Base-by-base conservation (phyloP, 768 basidiomycete species). In the Bullera alba region DNA sequence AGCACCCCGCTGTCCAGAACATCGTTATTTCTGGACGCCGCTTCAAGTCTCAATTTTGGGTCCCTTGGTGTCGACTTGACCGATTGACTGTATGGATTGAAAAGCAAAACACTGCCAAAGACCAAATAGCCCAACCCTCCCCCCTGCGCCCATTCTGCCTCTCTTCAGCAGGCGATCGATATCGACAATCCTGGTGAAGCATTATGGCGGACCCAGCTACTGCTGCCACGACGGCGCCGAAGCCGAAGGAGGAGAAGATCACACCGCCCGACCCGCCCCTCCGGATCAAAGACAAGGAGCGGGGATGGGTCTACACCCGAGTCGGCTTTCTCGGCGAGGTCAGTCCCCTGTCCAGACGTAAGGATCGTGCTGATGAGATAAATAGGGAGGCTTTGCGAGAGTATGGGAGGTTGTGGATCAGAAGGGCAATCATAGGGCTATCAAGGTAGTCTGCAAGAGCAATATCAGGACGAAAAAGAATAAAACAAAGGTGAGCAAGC, bases 381-480 rank as follows among this genome's bases (percentile, higher is more conserved):
- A 22, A 22, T 55, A 81, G 79, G 93, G 93, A 59, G 93, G 93
- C 0, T 99, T 99, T 68, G 93, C 93, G 1, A 80, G 92, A 32
- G 93, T 99, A 2, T 99, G 93, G 64, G 88, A 95, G 75, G 86
- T 90, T n/a, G 81, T 83, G 67, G 87, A 90, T 61, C 60, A 70
- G 8, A 75, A 78, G 41, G 84, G 83, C 15, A 72, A 75, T 21
- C 77, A 83, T 30, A 77, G 83, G 45, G 92, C 92, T 10, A 86
- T 92, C 74, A 96, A 99, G 75, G 91, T 95, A 38, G 85, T 99
- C 57, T 86, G 86, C n/a, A 90, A 92, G 75, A 77, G 79, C 22
- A 88, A 87, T 26, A 79, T 99, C 59, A 86, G 87, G 76, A 89
- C 89, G 16, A 93, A 89, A 76, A 96, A 96, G 73, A 91, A 89